phyloP scores from a whole-genome alignment of 768 basidiomycete species.

The Trichaptum fuscoviolaceum region DNA sequence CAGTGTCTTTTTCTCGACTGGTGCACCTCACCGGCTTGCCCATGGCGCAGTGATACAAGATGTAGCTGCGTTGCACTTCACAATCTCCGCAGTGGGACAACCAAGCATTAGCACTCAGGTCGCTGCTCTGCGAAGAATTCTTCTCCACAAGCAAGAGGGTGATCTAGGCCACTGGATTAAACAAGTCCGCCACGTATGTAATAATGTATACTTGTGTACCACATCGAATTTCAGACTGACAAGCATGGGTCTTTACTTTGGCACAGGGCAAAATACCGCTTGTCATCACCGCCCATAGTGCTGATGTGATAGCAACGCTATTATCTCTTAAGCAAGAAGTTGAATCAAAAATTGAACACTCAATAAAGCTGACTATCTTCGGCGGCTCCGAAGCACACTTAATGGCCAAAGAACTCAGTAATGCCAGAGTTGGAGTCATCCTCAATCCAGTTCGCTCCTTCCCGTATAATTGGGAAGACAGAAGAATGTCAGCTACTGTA shows the following conservation, averaged over 20 bases:
- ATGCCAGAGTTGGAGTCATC: constrained; percentile 33
- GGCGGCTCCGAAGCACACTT: constrained; percentile 28
- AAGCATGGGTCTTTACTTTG: neutral
- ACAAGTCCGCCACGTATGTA: constrained; percentile 32
- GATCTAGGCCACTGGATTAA: constrained; percentile 27
- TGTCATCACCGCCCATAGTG: constrained; percentile 32
- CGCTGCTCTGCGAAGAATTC: constrained; percentile 43
- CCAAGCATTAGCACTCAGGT: constrained; percentile 62
- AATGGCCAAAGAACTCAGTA: constrained; percentile 34
- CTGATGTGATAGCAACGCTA: constrained; percentile 36
- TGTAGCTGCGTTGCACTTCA: constrained; percentile 60
- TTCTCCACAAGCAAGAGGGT: constrained; percentile 30
- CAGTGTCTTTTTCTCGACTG: constrained; percentile 54
- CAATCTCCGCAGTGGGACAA: constrained; percentile 28
- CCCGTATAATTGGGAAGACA: constrained; percentile 30
- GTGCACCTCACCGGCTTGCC: constrained; percentile 53
- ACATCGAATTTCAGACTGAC: neutral
- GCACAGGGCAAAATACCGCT: constrained; percentile 28
- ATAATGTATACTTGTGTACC: no score
- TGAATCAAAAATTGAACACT: constrained; percentile 6
- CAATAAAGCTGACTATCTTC: constrained; percentile 21
- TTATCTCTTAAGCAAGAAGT: constrained; percentile 33
- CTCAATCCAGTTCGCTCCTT: constrained; percentile 30
- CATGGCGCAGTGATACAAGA: constrained; percentile 61
- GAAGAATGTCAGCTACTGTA: constrained; percentile 20